phyloP scores from a whole-genome alignment of 2,329 filamentous ascomycete genomes.

The Aspergillus candidus region DNA sequence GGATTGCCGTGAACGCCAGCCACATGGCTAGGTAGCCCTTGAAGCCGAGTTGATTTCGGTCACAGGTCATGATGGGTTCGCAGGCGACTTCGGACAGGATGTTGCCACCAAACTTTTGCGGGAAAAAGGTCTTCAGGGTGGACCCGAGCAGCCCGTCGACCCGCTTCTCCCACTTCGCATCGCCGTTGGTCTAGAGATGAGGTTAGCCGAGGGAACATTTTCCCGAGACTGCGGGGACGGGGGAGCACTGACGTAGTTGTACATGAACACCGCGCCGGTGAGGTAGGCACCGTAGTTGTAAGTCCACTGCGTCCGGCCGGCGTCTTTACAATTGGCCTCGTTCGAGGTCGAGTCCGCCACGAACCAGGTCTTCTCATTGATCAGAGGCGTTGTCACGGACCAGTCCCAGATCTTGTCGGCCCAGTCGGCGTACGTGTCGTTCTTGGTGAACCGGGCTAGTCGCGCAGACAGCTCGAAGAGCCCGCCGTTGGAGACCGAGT shows the following conservation, averaged over 20 bases:
- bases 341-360: conserved; percentile 13
- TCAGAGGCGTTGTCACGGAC: conserved; percentile 44
- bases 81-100: conserved; percentile 62
- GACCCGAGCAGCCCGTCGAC: conserved; percentile 51
- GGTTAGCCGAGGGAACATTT: no score
- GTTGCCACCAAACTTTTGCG: conserved; percentile 35
- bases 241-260: conserved; percentile 37
- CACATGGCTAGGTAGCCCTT: conserved; percentile 64
- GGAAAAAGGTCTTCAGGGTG: conserved; percentile 45
- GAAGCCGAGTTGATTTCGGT: conserved; percentile 63
- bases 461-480: conserved; percentile 55
- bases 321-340: conserved; percentile 42
- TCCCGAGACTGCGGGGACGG: no score
- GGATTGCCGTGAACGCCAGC: conserved; percentile 53
- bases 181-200: conserved; percentile 22
- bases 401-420: conserved; percentile 59
- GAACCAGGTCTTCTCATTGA: conserved; percentile 22
- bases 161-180: conserved; percentile 48
- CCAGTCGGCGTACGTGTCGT: conserved; percentile 69
- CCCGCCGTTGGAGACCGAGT: conserved; percentile 49
- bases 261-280: conserved; percentile 49
- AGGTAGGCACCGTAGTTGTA: conserved; percentile 51
- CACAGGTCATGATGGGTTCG: conserved; percentile 55
- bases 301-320: conserved; percentile 49
- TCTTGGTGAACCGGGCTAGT: conserved; percentile 70